Evolutionary conservation across 2,329 filamentous ascomycete species (phyloP).

Genomic region (Colletotrichum sp.): DNA sequence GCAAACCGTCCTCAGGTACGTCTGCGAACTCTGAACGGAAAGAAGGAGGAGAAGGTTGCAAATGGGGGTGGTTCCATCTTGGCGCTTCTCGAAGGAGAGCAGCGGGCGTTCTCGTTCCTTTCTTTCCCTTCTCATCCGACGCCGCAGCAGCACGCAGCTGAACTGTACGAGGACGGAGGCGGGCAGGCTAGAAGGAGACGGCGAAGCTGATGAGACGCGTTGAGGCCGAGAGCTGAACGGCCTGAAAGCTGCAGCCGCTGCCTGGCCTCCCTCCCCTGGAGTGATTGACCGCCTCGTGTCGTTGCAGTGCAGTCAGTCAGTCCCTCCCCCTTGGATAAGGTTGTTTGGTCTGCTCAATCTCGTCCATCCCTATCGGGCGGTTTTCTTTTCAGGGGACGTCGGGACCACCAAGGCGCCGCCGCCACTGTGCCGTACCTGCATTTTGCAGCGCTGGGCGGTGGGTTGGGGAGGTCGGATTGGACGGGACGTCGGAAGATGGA

Average conservation of each 20-base stretch:
- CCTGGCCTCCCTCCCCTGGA: background rate
- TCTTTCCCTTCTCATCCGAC: background rate
- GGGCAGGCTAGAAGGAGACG: background rate
- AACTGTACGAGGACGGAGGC: background rate
- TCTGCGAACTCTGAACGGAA: background rate
- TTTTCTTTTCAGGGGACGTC: background rate
- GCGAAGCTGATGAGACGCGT: background rate
- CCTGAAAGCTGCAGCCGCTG: background rate
- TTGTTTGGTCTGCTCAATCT: background rate
- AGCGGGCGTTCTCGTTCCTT: background rate
- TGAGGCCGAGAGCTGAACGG: background rate
- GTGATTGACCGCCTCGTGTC: background rate
- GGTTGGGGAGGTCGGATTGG: background rate
- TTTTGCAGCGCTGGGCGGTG: background rate
- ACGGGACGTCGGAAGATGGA: background rate
- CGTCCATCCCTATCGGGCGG: background rate
- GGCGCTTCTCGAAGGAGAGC: background rate
- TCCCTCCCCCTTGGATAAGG: background rate
- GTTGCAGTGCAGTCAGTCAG: background rate
- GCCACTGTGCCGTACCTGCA: conserved; percentile 3
- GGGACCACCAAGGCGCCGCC: background rate
- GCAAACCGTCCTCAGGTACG: background rate
- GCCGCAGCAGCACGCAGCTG: background rate
- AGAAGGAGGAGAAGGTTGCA: background rate
- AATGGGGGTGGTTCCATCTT: background rate